Evolutionary conservation across 495 filamentous ascomycete genomes (phyloP), one percentile per base, ranked within the genome.

Genomic region (Hypoxylon subgilvum): DNA sequence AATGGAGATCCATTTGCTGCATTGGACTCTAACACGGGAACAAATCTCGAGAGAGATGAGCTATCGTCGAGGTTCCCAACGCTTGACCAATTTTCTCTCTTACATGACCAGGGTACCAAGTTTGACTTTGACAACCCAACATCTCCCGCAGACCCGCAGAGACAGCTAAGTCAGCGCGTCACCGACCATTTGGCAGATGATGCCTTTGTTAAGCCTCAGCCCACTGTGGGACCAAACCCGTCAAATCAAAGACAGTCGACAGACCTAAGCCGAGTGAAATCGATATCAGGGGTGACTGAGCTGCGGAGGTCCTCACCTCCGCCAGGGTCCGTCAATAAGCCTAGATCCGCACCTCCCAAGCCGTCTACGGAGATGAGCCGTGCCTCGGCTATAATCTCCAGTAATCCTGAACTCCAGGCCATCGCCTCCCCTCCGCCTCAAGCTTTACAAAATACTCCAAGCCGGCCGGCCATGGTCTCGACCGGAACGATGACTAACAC

Each of bases 401-500:
- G 67, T 40, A 82, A 75, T 32, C 81, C 81, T 17, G 79, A 79
- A 60, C 72, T 81, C 4, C 76, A 78, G 67, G 78, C 75, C 3
- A 79, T 81, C 44, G 73, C 79, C 18, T 74, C 79, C 5, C 69
- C 75, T 43, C 57, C 74, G 8, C 65, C 73, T n/a, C 78, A 80
- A 27, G 70, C 81, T 21, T 82, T 86, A 55, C 81, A 87, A 59
- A 79, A 85, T 2, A 76, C 78, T 17, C 82, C 86, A 27, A 79
- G 78, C 58, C 80, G 78, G 46, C 85, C 87, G 4, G 52, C 65
- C 4, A 96, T 94, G 87, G 86, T 96, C n/a, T 97, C 94, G 2
- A 94, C 87, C 9, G 94, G 92, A 25, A 96, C 91, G 1, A 96
- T 95, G 89, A 96, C 93, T 19, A 88, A 86, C 18, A 88, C 84